These are phyloP conservation scores for Liquidambar formosana DNA, from an alignment of 164 flowering plant species.

Conservation along the genomic window DNA sequence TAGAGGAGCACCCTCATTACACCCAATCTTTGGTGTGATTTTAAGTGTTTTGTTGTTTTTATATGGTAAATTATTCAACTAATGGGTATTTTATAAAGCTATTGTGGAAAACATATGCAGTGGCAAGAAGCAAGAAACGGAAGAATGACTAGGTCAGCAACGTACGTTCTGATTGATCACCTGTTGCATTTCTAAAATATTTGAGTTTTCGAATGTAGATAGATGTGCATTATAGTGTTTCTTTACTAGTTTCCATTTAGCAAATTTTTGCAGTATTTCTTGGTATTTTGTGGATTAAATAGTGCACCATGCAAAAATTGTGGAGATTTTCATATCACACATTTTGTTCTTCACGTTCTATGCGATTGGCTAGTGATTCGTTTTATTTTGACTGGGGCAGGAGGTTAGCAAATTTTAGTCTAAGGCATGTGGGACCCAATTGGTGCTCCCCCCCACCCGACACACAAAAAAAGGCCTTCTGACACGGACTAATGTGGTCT, in stretches of 20 bases:
- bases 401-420: no score
- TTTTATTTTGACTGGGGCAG: no score
- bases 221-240: not conserved
- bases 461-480: no score
- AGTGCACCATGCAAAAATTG: no score
- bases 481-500: no score
- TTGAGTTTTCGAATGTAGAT: not conserved
- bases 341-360: no score
- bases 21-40: not conserved
- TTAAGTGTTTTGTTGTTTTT: not conserved
- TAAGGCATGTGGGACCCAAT: no score
- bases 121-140: conserved; percentile 65
- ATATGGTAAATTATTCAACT: not conserved
- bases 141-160: conserved; percentile 51
- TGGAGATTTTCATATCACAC: no score
- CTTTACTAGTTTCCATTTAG: not conserved
- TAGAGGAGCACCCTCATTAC: not conserved
- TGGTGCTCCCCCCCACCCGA: no score
- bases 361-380: no score
- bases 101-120: conserved; percentile 41
- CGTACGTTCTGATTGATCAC: conserved; percentile 36
- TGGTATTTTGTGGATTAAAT: no score
- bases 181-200: not conserved
- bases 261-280: not conserved
- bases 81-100: not conserved